Evolutionary conservation across 2,329 filamentous ascomycete genomes (phyloP), one percentile per base, ranked within the genome.

Genomic region (Coniochaeta ligniaria): DNA sequence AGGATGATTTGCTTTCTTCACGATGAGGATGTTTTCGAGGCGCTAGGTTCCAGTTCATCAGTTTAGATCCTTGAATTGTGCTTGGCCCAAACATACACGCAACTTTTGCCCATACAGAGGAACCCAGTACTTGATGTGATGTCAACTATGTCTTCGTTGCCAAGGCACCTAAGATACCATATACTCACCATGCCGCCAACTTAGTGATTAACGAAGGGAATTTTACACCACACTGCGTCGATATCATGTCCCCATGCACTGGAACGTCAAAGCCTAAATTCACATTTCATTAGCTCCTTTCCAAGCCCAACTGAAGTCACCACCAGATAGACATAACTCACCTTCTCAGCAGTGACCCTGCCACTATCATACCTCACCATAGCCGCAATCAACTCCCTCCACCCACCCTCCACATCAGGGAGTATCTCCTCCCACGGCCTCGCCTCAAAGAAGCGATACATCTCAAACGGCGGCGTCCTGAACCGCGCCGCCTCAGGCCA

Each of bases 401-500:
- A 88, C 16, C 76, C 75, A 0, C 78, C 73, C 31, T 85, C 81
- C 0, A 85, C 81, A 6, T 78, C 80, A 0, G 85, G 84, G 47
- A 98, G 75, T 20, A 97, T 78, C 1, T 83, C 81, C 1, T 84
- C 78, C 92, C 93, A 97, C 0, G 77, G 64, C 64, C 82, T 82
- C 0, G 78, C 74, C 4, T 86, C 82, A 70, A 96, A 97, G 16
- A 86, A 78, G 45, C 86, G 83, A 75, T 96, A 99, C 72, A 92
- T 96, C 16, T 93, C 90, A 82, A 96, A 99, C 20, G 96, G 95
- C 0, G 90, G 89, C 1, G 86, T 85, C 62, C 74, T 79, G 68
- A 96, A 89, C 1, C 70, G 69, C 12, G 75, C 75, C 6, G 91
- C 89, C 73, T 93, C 91, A 2, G 95, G 95, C 95, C 95, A 99